phyloP scores from a whole-genome alignment of 176 grass and related monocot species.

The Paspalum vaginatum region DNA sequence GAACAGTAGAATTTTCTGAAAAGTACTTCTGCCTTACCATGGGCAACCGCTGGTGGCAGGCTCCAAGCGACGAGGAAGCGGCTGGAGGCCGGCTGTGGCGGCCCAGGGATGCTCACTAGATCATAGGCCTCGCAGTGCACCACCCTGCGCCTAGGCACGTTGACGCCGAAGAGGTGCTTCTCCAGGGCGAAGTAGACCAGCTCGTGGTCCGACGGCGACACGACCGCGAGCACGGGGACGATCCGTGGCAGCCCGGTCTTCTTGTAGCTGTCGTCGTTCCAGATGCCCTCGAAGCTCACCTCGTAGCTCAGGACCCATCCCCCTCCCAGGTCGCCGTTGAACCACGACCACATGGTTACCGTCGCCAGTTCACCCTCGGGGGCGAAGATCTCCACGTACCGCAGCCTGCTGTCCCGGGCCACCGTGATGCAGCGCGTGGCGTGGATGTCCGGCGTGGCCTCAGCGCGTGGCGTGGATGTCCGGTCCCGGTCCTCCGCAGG shows the following conservation, averaged over 20 bases:
- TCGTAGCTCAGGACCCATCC: neutral
- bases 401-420: neutral
- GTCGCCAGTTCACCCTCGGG: neutral
- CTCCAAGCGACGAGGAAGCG: neutral
- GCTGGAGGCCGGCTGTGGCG: neutral
- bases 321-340: neutral
- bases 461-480: too few species aligned
- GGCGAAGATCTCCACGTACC: neutral
- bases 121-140: neutral
- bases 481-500: neutral
- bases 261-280: neutral
- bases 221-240: neutral
- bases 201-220: neutral
- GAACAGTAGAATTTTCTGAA: neutral
- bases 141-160: neutral
- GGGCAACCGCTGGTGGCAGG: neutral
- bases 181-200: conserved; percentile 3
- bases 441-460: neutral
- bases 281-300: neutral
- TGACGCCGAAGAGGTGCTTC: neutral
- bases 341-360: neutral
- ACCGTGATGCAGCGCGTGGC: neutral
- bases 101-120: neutral
- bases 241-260: neutral
- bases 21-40: neutral